Percentiles rank a stretch among this genome's conserved stretches.
Evolutionary conservation across 768 basidiomycete genomes (phyloP).

Genomic region (Mrakia gelida): DNA sequence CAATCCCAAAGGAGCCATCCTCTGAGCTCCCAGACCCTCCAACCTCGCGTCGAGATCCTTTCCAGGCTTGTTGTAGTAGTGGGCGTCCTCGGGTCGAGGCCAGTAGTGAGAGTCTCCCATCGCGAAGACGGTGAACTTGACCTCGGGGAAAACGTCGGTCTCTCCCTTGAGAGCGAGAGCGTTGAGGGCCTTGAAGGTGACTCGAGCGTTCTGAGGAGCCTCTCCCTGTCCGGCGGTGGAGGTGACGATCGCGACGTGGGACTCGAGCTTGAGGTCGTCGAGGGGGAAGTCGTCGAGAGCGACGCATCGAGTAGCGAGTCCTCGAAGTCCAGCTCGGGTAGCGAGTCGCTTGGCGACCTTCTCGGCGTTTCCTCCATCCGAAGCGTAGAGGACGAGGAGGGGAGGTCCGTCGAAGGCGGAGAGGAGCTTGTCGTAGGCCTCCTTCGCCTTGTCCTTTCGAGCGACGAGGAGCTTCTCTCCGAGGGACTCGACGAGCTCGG

Average conservation of each 20-base stretch:
- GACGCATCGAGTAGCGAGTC: conserved; percentile 67
- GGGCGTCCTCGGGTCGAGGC: conserved; percentile 93
- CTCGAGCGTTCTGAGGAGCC: conserved; percentile 91
- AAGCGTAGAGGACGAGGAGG: conserved; percentile 83
- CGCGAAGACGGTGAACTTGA: conserved; percentile 75
- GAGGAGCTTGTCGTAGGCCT: conserved; percentile 77
- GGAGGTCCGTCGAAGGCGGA: conserved; percentile 83
- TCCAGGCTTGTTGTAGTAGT: conserved; percentile 94
- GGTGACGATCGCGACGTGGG: conserved; percentile 75
- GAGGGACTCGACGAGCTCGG: conserved; percentile 74
- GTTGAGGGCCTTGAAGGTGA: conserved; percentile 79
- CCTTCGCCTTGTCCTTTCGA: conserved; percentile 71
- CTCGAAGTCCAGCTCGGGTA: conserved; percentile 74
- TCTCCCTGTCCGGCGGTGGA: conserved; percentile 96
- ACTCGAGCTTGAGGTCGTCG: conserved; percentile 67
- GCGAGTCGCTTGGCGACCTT: conserved; percentile 87
- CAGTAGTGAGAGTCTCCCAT: conserved; percentile 99
- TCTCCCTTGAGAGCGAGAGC: conserved; percentile 59
- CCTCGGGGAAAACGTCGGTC: conserved; percentile 49
- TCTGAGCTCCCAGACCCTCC: conserved; percentile 71
- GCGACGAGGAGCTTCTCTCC: conserved; percentile 81
- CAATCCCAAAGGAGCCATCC: conserved; percentile 67
- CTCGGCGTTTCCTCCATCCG: conserved; percentile 92
- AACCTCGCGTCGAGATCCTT: conserved; percentile 82
- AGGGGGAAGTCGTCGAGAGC: conserved; percentile 77